Base-by-base conservation (phyloP, 1,284 basidiomycete species). In the Takashimella koratensis region DNA sequence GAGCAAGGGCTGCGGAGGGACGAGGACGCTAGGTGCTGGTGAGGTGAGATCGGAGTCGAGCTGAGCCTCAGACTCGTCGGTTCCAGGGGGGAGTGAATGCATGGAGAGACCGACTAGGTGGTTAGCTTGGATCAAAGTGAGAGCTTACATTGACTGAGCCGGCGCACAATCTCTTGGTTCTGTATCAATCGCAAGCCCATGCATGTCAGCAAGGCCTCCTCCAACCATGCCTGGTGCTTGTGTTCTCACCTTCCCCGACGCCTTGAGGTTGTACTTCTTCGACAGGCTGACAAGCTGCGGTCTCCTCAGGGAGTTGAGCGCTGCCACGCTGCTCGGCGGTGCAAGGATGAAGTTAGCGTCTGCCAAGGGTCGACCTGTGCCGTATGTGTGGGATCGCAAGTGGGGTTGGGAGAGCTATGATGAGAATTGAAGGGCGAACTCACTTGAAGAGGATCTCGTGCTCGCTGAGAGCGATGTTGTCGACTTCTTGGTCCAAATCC, bases 251-350 rank as follows among this genome's bases (percentile, higher is more conserved):
- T 76, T 76, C 21, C 74, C 74, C 49, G 63, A 70, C 4, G 73
- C 71, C 51, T 64, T 73, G 44, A 75, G 64, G 6, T 66, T 67
- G 56, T 73, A 74, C 48, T 66, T 62, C 56, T 73, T 73, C 16
- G 72, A 75, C 4, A 76, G 52, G 19, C 68, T 70, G 3, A 74
- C 58, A 12, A 76, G 68, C 54, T 76, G 73, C 55, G 70, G 67
- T n/a, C 74, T 59, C 50, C 73, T 71, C 6, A 75, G 61, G 3
- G 70, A 64, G 46, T 65, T 60, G 21, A 75, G 62, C 21, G 73
- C 73, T 2, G 73, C 67, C 2, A 64, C 61, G 51, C 72, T 73
- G 54, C n/a, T n/a, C 19, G 16, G 12, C 30, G 13, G 46, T 49
- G 13, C 43, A 47, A 22, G 12, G n/a, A 22, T 11, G 24, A 21